Evolutionary conservation across 768 basidiomycete species (phyloP), one percentile per base, ranked within the genome.

Genomic region (Tulasnella calospora): DNA sequence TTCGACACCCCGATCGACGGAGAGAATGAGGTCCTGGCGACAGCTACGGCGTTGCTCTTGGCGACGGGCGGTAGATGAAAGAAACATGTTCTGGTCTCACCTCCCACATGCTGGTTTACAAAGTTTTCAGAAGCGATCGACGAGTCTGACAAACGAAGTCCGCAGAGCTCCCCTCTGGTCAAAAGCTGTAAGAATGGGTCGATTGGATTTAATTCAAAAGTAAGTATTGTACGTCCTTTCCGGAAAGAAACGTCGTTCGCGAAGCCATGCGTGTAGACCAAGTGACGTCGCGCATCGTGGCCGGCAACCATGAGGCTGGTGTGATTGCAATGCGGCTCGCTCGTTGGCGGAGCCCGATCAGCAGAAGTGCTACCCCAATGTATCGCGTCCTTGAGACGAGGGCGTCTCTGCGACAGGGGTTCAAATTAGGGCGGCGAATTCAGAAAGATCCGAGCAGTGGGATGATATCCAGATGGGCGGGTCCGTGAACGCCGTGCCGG

Each of bases 281-380:
- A 67, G 61, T 67, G 27, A 67, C 47, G 61, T 33, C 30, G 61
- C 61, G 61, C 61, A 67, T n/a, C 13, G 27, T 67, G 61, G 61
- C 61, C 61, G 61, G 61, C 12, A 67, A 30, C 61, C 61, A 67
- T 67, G 61, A 67, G 61, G 61, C 61, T 67, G 61, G 27, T 67
- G 61, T 67, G 27, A 67, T 30, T 67, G 61, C 61, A 67, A 67
- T 67, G 61, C 61, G 61, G 61, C 61, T 67, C n/a, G 61, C 61
- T 67, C 30, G 61, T 67, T 67, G 27, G 13, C 15, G 33, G 13
- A 12, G 33, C 10, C 61, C 61, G 61, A 67, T 67, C 61, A 67
- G n/a, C 27, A 67, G 61, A 67, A 35, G 27, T 21, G 61, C 30
- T 67, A 8, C 61, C 5, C 61, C 61, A 30, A 17, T 67, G 30